Evolutionary conservation across 2,329 filamentous ascomycete genomes (phyloP).

Genomic region (Hymenoscyphus occultus): DNA sequence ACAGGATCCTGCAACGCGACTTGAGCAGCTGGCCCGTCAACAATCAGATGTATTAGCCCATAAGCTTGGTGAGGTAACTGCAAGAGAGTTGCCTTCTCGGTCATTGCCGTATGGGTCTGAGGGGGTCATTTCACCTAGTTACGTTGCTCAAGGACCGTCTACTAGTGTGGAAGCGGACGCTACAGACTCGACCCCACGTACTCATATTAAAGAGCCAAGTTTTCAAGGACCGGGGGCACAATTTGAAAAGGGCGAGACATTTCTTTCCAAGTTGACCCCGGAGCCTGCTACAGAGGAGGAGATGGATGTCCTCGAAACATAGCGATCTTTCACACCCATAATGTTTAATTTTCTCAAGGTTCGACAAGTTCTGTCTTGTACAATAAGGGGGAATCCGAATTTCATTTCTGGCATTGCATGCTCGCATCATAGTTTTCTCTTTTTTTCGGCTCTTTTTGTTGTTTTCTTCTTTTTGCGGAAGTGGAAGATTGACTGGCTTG

Average conservation of each 20-base stretch:
- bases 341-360: conserved; percentile 15
- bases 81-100: conserved; percentile 46
- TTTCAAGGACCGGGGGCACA: conserved; percentile 49
- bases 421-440: not conserved
- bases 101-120: conserved; percentile 54
- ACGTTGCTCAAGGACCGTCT: conserved; percentile 42
- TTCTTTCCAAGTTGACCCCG: conserved; percentile 39
- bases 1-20: conserved; percentile 68
- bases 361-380: conserved; percentile 19
- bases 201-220: conserved; percentile 43
- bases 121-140: conserved; percentile 44
- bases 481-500: not conserved
- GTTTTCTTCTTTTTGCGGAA: not conserved
- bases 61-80: conserved; percentile 44
- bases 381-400: conserved; percentile 4
- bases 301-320: conserved; percentile 33
- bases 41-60: conserved; percentile 61
- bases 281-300: conserved; percentile 34
- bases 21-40: conserved; percentile 66
- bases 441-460: not conserved
- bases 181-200: conserved; percentile 19
- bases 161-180: conserved; percentile 17
- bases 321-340: conserved; percentile 16
- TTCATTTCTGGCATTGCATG: not conserved
- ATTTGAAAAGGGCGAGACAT: conserved; percentile 52